These are phyloP conservation scores for Rhododendron kiyosumense DNA, from an alignment of 148 eudicot genomes.

Conservation along the genomic window DNA sequence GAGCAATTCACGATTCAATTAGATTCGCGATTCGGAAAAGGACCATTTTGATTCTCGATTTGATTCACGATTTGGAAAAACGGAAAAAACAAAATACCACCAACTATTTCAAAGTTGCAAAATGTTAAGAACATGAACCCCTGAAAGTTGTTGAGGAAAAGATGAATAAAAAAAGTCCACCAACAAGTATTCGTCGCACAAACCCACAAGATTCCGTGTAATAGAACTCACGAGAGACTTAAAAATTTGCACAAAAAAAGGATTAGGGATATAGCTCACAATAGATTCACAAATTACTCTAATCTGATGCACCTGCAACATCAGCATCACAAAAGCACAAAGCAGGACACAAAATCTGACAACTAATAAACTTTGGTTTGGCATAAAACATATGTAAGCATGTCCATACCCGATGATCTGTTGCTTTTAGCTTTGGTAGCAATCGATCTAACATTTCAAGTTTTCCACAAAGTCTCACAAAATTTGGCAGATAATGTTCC, in stretches of 20 bases:
- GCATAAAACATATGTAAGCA: constrained; percentile 1
- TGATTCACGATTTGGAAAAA: neutral
- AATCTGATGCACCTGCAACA: neutral
- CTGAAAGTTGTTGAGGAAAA: neutral
- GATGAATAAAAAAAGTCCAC: neutral
- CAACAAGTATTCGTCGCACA: neutral
- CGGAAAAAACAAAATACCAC: neutral
- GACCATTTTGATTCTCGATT: neutral
- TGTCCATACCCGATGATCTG: constrained; percentile 85
- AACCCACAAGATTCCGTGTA: neutral
- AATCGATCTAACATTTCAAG: constrained; percentile 97
- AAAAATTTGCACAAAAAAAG: neutral
- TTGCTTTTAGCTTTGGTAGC: constrained; percentile 92
- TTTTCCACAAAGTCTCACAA: constrained; percentile 92
- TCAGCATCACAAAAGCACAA: neutral
- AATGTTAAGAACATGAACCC: neutral
- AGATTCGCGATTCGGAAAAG: no score
- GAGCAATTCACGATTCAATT: neutral
- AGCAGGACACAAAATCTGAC: neutral
- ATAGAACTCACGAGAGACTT: neutral
- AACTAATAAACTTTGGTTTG: neutral
- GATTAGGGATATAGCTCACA: neutral
- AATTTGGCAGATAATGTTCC: constrained; percentile 78
- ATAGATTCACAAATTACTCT: neutral
- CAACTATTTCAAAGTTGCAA: neutral